Percentiles rank a stretch among this genome's conserved stretches.
Evolutionary conservation across 2,329 filamentous ascomycete species (phyloP).

Genomic region (Colletotrichum ledebouriae): DNA sequence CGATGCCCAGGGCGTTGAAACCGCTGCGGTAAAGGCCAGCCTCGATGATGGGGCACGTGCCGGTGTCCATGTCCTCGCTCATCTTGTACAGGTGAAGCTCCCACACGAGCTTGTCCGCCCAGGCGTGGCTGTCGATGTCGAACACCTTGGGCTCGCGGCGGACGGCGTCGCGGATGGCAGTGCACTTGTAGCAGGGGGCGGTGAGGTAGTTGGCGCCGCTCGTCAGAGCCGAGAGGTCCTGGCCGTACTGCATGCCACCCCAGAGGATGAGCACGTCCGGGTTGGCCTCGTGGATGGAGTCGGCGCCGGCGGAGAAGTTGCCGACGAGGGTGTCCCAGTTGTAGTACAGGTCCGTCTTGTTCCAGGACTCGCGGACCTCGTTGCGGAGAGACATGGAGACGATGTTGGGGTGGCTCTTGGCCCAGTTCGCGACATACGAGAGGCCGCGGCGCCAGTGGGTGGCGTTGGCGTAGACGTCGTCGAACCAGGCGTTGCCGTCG

Average conservation of each 20-base stretch:
- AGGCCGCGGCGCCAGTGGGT: conserved; percentile 68
- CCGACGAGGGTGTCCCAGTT: conserved; percentile 60
- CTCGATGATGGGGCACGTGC: conserved; percentile 61
- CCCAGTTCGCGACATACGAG: conserved; percentile 63
- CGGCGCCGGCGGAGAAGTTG: conserved; percentile 62
- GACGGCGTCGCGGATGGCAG: conserved; percentile 35
- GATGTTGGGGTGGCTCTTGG: conserved; percentile 50
- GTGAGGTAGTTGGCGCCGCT: conserved; percentile 34
- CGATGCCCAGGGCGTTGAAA: conserved; percentile 58
- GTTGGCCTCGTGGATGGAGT: conserved; percentile 64
- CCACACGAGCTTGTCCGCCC: conserved; percentile 62
- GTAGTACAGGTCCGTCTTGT: conserved; percentile 58
- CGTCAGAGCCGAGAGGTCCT: conserved; percentile 60
- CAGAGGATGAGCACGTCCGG: conserved; percentile 66
- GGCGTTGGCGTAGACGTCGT: conserved; percentile 66
- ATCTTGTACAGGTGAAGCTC: conserved; percentile 58
- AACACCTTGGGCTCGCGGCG: conserved; percentile 58
- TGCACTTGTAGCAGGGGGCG: conserved; percentile 42
- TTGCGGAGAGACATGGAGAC: conserved; percentile 63
- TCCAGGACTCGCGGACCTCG: conserved; percentile 64
- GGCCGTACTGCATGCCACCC: conserved; percentile 66
- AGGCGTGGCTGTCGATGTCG: conserved; percentile 59
- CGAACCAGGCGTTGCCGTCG: conserved; percentile 68
- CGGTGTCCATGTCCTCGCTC: conserved; percentile 56
- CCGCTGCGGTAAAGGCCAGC: conserved; percentile 63